Percentiles rank a stretch among this genome's conserved stretches.
These are phyloP conservation scores for Zygnema circumcarinatum DNA, from an alignment of 139 green algal species.

Conservation along the genomic window DNA sequence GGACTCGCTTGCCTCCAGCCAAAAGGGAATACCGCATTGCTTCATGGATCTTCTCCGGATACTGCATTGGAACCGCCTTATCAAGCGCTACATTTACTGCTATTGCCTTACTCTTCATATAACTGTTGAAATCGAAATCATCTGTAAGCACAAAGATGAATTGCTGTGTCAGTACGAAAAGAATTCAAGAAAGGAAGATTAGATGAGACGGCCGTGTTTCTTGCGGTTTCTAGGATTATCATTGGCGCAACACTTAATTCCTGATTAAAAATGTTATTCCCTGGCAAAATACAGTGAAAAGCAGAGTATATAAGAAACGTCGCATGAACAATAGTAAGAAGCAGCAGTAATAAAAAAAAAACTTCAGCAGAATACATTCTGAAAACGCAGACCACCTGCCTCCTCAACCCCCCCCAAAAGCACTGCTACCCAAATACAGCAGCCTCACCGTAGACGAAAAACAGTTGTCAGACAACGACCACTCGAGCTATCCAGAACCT, in stretches of 20 bases:
- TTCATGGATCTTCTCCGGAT: slow-evolving; percentile 90
- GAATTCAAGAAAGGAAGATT: not conserved
- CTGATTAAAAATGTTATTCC: not conserved
- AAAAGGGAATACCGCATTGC: slow-evolving; percentile 96
- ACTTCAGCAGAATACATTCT: too few species aligned
- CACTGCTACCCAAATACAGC: too few species aligned
- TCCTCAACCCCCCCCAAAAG: too few species aligned
- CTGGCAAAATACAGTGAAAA: not conserved
- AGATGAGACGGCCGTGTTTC: too few species aligned
- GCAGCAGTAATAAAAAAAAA: too few species aligned
- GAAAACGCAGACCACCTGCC: too few species aligned
- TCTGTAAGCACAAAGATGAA: slow-evolving; percentile 21
- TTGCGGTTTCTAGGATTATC: not conserved
- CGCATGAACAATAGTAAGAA: too few species aligned
- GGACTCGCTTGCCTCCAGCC: slow-evolving; percentile 94
- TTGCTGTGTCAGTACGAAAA: not conserved
- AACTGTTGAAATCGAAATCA: slow-evolving; percentile 48
- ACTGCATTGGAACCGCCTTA: slow-evolving; percentile 64
- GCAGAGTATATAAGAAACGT: too few species aligned
- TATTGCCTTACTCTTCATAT: slow-evolving; percentile 48
- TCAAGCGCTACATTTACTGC: slow-evolving; percentile 56
- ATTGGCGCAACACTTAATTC: not conserved
- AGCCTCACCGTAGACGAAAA: too few species aligned
- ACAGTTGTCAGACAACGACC: too few species aligned
- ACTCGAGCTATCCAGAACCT: too few species aligned